A percentile compares a stretch with the other conserved stretches of the same genome.
These are phyloP conservation scores for Amylocystis lapponica DNA, from an alignment of 768 basidiomycete genomes.

Conservation along the genomic window DNA sequence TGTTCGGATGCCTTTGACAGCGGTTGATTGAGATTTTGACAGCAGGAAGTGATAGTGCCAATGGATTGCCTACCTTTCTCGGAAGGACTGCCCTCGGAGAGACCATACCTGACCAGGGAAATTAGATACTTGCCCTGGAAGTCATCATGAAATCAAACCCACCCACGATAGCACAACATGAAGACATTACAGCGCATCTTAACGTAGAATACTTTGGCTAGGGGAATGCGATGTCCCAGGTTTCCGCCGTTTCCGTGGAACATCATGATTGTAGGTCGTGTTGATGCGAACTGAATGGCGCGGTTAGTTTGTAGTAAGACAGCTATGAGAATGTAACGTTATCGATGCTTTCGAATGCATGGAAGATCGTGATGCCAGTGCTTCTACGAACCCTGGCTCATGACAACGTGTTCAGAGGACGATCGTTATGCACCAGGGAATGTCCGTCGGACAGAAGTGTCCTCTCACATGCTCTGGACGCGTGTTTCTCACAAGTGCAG, in stretches of 20 bases:
- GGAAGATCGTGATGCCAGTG: too few relatives aligned
- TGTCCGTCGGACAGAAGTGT: too few relatives aligned
- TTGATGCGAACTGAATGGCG: conserved; percentile 36
- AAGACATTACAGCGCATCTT: conserved; percentile 90
- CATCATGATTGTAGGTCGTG: conserved; percentile 84
- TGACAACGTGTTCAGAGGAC: too few relatives aligned
- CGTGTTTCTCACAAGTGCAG: too few relatives aligned
- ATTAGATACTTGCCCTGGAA: background rate
- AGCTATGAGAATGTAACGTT: too few relatives aligned
- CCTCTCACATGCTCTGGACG: too few relatives aligned
- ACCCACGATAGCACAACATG: conserved; percentile 94
- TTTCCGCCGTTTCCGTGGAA: conserved; percentile 92
- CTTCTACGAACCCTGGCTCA: too few relatives aligned
- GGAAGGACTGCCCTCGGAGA: conserved; percentile 79
- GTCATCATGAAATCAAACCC: conserved; percentile 20
- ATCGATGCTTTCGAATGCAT: too few relatives aligned
- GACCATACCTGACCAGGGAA: conserved; percentile 61
- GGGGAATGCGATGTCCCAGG: conserved; percentile 83
- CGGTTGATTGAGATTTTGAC: too few relatives aligned
- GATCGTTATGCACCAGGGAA: too few relatives aligned
- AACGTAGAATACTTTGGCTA: conserved; percentile 76
- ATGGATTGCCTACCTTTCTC: conserved; percentile 60
- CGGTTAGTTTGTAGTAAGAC: too few relatives aligned
- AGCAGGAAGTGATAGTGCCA: background rate
- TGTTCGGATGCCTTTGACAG: conserved; percentile 56